Percentiles rank a stretch among this genome's conserved stretches.
Evolutionary conservation across 768 basidiomycete species (phyloP).

Genomic region (Gautieria morchelliformis): DNA sequence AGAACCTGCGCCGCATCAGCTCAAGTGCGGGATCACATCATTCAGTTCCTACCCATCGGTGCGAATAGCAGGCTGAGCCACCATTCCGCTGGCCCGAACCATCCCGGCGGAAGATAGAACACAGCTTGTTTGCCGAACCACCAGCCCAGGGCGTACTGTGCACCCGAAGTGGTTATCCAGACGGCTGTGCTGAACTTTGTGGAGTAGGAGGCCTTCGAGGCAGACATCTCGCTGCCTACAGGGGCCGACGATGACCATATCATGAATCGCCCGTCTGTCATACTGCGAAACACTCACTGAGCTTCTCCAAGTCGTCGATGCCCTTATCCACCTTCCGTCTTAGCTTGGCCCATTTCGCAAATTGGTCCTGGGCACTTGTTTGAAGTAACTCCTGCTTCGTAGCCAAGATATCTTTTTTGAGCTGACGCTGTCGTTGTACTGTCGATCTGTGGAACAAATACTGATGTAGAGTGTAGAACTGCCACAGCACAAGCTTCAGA

Average conservation of each 20-base stretch:
- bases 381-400: constrained; percentile 79
- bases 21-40: neutral
- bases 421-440: constrained; percentile 48
- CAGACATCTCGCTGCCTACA: constrained; percentile 57
- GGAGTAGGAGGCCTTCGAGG: constrained; percentile 52
- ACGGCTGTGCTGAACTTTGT: constrained; percentile 62
- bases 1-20: constrained; percentile 45
- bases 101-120: constrained; percentile 85
- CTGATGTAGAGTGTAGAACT: constrained; percentile 71
- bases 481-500: constrained; percentile 7
- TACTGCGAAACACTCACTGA: constrained; percentile 50
- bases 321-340: constrained; percentile 87
- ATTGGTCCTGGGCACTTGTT: constrained; percentile 94
- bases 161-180: constrained; percentile 82
- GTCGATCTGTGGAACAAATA: constrained; percentile 50
- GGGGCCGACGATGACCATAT: neutral
- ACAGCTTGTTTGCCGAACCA: constrained; percentile 87
- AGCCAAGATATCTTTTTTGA: constrained; percentile 71
- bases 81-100: constrained; percentile 87
- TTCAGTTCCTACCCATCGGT: constrained; percentile 53
- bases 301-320: constrained; percentile 79
- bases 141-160: constrained; percentile 80
- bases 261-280: too few species aligned
- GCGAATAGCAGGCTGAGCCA: constrained; percentile 87
- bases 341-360: constrained; percentile 97